These are phyloP conservation scores for Cryptococcus neoformans DNA, from an alignment of 1,284 basidiomycete genomes.

Conservation along the genomic window DNA sequence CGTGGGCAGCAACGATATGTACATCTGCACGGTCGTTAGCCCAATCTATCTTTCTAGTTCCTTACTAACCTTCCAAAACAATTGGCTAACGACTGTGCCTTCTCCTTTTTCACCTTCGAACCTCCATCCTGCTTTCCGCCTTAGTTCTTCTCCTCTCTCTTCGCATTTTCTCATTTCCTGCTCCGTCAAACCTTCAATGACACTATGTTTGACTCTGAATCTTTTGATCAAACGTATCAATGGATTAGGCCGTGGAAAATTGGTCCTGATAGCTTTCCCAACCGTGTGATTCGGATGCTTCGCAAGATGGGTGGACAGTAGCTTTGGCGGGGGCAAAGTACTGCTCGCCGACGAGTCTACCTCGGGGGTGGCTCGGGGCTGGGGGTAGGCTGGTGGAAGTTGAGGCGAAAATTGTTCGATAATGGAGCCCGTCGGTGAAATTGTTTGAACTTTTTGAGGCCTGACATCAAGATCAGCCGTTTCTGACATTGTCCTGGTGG, in stretches of 20 bases:
- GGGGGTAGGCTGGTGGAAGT: not conserved
- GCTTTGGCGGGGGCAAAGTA: constrained; percentile 2
- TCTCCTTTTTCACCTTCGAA: constrained; percentile 35
- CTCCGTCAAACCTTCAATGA: constrained; percentile 43
- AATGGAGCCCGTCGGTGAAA: no score
- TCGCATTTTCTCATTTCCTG: constrained; percentile 34
- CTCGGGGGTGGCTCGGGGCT: not conserved
- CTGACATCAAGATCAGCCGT: no score
- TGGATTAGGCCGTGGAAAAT: constrained; percentile 42
- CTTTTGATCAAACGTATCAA: constrained; percentile 32
- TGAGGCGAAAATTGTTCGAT: not conserved
- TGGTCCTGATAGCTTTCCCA: constrained; percentile 29
- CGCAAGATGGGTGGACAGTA: constrained; percentile 39
- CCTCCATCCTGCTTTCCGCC: constrained; percentile 46
- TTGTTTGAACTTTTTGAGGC: no score
- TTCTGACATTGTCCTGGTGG: no score
- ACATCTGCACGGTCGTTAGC: constrained; percentile 50
- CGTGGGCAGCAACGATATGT: constrained; percentile 55
- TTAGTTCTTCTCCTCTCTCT: constrained; percentile 26
- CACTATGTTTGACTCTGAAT: constrained; percentile 46
- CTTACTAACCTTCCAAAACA: constrained; percentile 47
- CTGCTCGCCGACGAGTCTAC: not conserved
- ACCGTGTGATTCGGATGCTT: constrained; percentile 35
- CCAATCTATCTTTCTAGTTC: no score
- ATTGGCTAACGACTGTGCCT: constrained; percentile 38